Conservation (phyloP, 768 basidiomycete genomes). For the Megacollybia marginata region DNA sequence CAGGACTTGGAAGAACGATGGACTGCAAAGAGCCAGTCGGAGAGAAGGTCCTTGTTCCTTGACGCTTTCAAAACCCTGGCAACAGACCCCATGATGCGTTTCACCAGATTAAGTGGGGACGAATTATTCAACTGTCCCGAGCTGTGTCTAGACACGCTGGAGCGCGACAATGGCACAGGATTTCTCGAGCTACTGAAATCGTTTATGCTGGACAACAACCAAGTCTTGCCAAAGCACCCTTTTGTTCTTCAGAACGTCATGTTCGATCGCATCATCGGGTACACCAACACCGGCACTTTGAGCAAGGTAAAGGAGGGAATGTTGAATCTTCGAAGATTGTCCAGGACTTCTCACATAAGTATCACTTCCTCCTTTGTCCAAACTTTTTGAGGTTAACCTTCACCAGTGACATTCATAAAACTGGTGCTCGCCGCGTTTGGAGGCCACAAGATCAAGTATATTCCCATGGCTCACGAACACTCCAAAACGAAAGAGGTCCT, state of each 20-base stretch:
- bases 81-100: neutral
- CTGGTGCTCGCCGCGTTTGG: neutral
- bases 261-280: neutral
- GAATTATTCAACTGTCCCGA: neutral
- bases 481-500: neutral
- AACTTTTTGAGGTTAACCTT: no score
- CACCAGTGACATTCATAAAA: no score
- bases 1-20: conserved; percentile 3
- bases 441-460: neutral
- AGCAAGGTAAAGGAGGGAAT: neutral
- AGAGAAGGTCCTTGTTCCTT: neutral
- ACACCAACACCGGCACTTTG: neutral
- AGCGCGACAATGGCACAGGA: conserved; percentile 1
- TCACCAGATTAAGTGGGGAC: neutral
- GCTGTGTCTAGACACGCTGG: neutral
- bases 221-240: conserved; percentile 5
- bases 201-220: conserved; percentile 7
- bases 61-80: neutral
- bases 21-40: conserved; percentile 5
- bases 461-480: neutral
- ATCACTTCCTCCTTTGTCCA: no score
- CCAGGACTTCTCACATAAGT: neutral
- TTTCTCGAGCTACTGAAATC: conserved; percentile 5
- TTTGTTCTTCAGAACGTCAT: conserved; percentile 2
- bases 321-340: neutral